phyloP scores from a whole-genome alignment of 371 early-diverging fungal genomes.

The Rhizopus microsporus region DNA sequence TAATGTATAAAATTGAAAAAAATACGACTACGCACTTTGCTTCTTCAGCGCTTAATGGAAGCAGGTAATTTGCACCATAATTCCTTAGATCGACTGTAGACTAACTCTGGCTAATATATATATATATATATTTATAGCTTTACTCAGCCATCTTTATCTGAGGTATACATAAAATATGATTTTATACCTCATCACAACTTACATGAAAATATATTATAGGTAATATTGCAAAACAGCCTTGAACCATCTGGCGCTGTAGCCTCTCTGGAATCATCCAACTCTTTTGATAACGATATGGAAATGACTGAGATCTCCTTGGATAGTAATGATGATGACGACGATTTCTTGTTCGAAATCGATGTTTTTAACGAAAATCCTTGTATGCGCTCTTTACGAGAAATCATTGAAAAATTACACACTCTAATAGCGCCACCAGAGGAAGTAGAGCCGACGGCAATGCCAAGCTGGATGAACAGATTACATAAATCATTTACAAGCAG shows the following conservation, averaged over 20 bases:
- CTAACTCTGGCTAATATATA: neutral
- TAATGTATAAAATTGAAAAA: neutral
- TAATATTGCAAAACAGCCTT: slow-evolving; percentile 19
- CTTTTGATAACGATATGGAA: slow-evolving; percentile 1
- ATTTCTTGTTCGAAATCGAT: slow-evolving; percentile 45
- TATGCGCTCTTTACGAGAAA: slow-evolving; percentile 53
- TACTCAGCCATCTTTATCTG: slow-evolving; percentile 28
- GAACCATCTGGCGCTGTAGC: neutral
- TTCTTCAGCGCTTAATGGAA: slow-evolving; percentile 30
- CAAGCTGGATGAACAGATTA: slow-evolving; percentile 69
- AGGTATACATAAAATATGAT: slow-evolving; percentile 12
- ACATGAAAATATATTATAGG: slow-evolving; percentile 2
- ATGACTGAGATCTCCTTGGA: neutral
- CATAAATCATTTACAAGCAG: slow-evolving; percentile 31
- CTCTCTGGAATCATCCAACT: neutral
- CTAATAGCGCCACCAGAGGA: slow-evolving; percentile 39
- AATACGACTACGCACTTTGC: slow-evolving; percentile 23
- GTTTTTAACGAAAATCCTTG: slow-evolving; percentile 61
- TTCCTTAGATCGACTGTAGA: no score
- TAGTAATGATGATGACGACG: neutral
- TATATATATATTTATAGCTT: slow-evolving; percentile 19
- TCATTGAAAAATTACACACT: slow-evolving; percentile 53
- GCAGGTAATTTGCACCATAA: slow-evolving; percentile 28
- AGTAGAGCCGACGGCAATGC: slow-evolving; percentile 39
- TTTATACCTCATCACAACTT: neutral